phyloP scores from a whole-genome alignment of 208 protist species.

The Vickermania spadyakhi region DNA sequence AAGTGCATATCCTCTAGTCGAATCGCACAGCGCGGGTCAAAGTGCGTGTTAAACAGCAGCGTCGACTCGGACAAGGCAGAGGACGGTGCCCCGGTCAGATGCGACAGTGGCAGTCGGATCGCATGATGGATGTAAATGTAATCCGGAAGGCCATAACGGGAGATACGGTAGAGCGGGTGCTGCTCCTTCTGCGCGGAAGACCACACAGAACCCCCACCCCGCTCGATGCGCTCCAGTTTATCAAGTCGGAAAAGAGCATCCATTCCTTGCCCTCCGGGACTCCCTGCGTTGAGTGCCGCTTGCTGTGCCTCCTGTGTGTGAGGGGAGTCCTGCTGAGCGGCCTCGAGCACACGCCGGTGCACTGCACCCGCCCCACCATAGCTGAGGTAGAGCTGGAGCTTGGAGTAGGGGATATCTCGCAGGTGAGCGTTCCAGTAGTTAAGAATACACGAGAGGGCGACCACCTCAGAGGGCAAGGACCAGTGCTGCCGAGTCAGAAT shows the following conservation, averaged over 20 bases:
- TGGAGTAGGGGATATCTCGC: background rate
- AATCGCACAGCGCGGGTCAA: constrained; percentile 59
- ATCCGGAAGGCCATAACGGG: constrained; percentile 8
- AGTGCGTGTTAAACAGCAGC: constrained; percentile 15
- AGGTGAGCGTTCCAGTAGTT: background rate
- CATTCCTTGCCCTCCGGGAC: background rate
- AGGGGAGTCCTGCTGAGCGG: background rate
- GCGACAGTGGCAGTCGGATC: constrained; percentile 19
- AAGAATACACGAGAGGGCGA: background rate
- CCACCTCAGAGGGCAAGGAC: background rate
- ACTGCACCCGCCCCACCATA: background rate
- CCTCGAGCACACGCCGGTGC: background rate
- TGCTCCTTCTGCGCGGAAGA: background rate
- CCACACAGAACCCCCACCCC: background rate
- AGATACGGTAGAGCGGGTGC: background rate
- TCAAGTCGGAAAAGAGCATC: too few relatives aligned
- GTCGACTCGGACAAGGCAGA: constrained; percentile 4
- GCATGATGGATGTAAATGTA: constrained; percentile 23
- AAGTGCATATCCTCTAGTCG: constrained; percentile 26
- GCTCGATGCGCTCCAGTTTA: background rate
- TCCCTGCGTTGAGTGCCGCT: background rate
- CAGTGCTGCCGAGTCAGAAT: background rate
- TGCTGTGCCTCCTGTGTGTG: background rate
- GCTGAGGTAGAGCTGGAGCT: background rate
- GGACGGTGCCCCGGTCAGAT: constrained; percentile 16